A percentile compares a stretch with the other conserved stretches of the same genome.
phyloP scores from a whole-genome alignment of 805 yeast species.

The Wickerhamomyces hampshirensis region DNA sequence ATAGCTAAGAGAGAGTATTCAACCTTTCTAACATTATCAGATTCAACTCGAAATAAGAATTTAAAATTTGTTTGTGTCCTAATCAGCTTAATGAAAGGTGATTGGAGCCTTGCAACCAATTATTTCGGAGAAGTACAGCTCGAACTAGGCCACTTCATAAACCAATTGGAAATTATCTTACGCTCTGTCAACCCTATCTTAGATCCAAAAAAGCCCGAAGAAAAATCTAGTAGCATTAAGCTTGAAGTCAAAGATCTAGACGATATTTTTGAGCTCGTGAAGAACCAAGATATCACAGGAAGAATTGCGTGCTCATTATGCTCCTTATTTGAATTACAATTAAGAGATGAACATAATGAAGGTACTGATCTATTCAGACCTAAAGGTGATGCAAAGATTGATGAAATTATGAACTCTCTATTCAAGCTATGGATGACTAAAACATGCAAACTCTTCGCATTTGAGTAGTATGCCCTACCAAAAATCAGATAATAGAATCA shows the following conservation, averaged over 20 bases:
- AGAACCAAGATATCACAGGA: slow-evolving; percentile 28
- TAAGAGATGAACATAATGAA: slow-evolving; percentile 7
- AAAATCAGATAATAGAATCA: neutral
- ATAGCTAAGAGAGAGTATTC: slow-evolving; percentile 26
- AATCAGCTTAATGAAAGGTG: slow-evolving; percentile 23
- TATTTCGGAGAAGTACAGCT: slow-evolving; percentile 8
- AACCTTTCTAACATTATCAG: slow-evolving; percentile 22
- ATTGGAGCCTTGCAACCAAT: slow-evolving; percentile 11
- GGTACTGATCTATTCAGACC: slow-evolving; percentile 14
- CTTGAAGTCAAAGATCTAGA: slow-evolving; percentile 14
- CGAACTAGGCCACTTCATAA: neutral
- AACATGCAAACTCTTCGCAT: slow-evolving; percentile 29
- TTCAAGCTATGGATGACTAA: slow-evolving; percentile 23
- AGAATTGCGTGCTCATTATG: slow-evolving; percentile 32
- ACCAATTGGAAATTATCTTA: slow-evolving; percentile 13
- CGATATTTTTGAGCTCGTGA: slow-evolving; percentile 21
- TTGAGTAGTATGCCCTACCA: slow-evolving; percentile 23
- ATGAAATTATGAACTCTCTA: slow-evolving; percentile 8
- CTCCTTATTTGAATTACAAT: slow-evolving; percentile 26
- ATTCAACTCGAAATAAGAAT: slow-evolving; percentile 11
- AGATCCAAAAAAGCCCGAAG: slow-evolving; percentile 15
- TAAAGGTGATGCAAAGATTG: neutral
- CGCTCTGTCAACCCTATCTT: slow-evolving; percentile 20
- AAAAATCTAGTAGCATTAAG: slow-evolving; percentile 2
- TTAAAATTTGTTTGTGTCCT: slow-evolving; percentile 15